Percentiles rank a stretch among this genome's conserved stretches.
Evolutionary conservation across 495 filamentous ascomycete species (phyloP).

Genomic region (Lentithecium fluviatile): DNA sequence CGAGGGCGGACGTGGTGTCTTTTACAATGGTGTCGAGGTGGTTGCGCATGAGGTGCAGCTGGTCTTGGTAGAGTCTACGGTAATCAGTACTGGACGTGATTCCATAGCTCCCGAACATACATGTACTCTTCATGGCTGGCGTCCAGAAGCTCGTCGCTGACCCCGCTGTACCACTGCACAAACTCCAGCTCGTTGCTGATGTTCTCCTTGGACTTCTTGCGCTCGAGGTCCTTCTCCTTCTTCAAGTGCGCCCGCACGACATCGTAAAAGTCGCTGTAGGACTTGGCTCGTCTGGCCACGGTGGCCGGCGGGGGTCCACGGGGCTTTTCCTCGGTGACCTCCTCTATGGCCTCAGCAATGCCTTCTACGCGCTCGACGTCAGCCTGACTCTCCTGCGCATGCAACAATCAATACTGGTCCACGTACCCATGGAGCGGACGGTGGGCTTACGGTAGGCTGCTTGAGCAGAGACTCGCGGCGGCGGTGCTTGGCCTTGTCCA

Average conservation of each 20-base stretch:
- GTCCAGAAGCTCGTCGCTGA: conserved; percentile 68
- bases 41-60: conserved; percentile 72
- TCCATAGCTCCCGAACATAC: conserved; percentile 52
- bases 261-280: conserved; percentile 71
- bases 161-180: conserved; percentile 58
- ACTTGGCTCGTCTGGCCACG: conserved; percentile 65
- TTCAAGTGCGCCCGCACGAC: conserved; percentile 57
- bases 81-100: neutral
- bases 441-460: conserved; percentile 63
- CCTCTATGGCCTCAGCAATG: conserved; percentile 51
- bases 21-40: conserved; percentile 78
- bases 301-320: conserved; percentile 63
- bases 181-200: conserved; percentile 59
- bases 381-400: conserved; percentile 46
- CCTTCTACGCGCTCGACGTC: conserved; percentile 47
- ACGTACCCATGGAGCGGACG: conserved; percentile 30
- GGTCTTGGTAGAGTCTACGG: conserved; percentile 68
- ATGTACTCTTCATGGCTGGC: conserved; percentile 82
- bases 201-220: conserved; percentile 40
- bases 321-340: conserved; percentile 42
- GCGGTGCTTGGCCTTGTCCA: conserved; percentile 53
- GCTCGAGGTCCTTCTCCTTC: conserved; percentile 47
- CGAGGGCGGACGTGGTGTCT: conserved; percentile 69
- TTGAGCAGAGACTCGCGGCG: conserved; percentile 65
- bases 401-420: conserved; percentile 42